These are phyloP conservation scores for Pythium angustatum DNA, from an alignment of 352 stramenopile species.

Conservation along the genomic window DNA sequence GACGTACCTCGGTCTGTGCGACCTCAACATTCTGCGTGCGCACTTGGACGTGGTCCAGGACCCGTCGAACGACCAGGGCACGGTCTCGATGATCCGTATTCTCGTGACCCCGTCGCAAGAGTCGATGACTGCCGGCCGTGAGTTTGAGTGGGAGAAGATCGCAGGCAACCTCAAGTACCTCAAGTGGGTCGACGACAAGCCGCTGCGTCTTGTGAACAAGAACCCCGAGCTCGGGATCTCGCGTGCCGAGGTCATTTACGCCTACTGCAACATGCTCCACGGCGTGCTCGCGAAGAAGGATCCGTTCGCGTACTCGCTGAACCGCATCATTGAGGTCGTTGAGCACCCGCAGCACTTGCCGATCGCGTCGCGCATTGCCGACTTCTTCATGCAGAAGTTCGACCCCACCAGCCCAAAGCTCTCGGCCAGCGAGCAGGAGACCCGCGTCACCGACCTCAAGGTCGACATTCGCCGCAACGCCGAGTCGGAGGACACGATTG, in stretches of 20 bases:
- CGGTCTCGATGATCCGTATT: conserved; percentile 82
- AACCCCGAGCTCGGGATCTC: conserved; percentile 91
- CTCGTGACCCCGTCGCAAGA: conserved; percentile 72
- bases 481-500: conserved; percentile 71
- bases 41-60: conserved; percentile 95
- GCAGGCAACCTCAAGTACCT: conserved; percentile 88
- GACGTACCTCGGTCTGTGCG: conserved; percentile 90
- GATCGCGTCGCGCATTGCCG: conserved; percentile 90
- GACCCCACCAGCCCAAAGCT: conserved; percentile 55
- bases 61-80: conserved; percentile 61
- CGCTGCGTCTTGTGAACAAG: conserved; percentile 73
- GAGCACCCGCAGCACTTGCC: conserved; percentile 90
- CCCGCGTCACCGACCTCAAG: conserved; percentile 55
- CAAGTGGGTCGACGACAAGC: conserved; percentile 86
- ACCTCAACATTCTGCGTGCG: conserved; percentile 94
- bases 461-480: conserved; percentile 74
- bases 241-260: conserved; percentile 94
- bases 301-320: conserved; percentile 93
- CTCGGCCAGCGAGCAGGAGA: conserved; percentile 47
- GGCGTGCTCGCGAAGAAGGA: conserved; percentile 94
- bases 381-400: conserved; percentile 94
- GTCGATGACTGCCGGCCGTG: conserved; percentile 44
- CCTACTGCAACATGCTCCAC: conserved; percentile 95
- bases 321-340: conserved; percentile 93
- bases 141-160: conserved; percentile 84